Evolutionary conservation across 306 rosid genomes (phyloP), one percentile per base, ranked within the genome.

Genomic region (Sicyos baderoa): DNA sequence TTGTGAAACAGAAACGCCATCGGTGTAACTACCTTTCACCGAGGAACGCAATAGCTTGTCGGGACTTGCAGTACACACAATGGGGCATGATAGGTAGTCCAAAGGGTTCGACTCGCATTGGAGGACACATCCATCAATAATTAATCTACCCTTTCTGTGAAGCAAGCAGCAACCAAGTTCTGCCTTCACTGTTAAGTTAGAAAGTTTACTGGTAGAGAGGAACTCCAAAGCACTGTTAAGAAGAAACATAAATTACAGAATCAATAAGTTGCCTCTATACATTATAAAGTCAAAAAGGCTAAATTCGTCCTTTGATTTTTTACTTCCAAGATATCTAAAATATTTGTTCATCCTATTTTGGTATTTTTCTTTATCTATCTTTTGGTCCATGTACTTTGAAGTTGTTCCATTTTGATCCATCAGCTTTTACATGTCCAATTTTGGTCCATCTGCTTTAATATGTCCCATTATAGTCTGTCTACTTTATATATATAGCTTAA

Each of bases 81-180:
- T 86, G 9, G 98, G 96, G 79, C 93, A 86, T 0, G 98, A 93
- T 44, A 93, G 88, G 77, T 76, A 85, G 79, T 93, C 98, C 44
- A 93, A 78, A 45, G 98, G 96, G 74, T 86, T 78, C 0, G 95
- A 50, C 61, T 92, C 98, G 47, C 98, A 92, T 48, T 92, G 98
- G 69, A 89, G 97, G 72, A 93, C 76, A 73, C 97, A 89, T 49
- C 85, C 89, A 74, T 93, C 93, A 23, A 93, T 77, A 0, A 89
- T 93, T 22, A 93, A 82, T 76, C 95, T 89, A 82, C 97, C 98
- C 54, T 73, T 88, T 75, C 96, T 85, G 77, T 93, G 98, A 54
- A 93, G 93, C 82, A 93, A 82, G 83, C 98, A 93, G 70, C 89
- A 89, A 54, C 96, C 97, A 35, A 93, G 98, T 80, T 93, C 97